Conservation (phyloP, 2,329 filamentous ascomycete species). For the Didymosphaeria variabile region DNA sequence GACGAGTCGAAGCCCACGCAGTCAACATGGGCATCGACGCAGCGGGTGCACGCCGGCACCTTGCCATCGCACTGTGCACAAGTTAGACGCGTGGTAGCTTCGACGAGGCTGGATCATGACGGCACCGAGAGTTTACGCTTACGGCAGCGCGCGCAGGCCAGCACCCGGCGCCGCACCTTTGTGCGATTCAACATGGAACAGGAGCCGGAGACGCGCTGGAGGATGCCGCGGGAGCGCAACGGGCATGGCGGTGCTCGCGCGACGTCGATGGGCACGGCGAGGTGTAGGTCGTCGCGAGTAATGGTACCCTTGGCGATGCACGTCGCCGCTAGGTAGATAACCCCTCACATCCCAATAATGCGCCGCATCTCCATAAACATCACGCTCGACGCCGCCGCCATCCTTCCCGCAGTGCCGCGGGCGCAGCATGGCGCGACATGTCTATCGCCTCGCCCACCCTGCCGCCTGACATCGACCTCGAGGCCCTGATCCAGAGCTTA, state of each 20-base stretch:
- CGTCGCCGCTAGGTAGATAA: conserved; percentile 21
- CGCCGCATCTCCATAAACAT: neutral
- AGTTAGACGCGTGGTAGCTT: conserved; percentile 25
- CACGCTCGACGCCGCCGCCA: neutral
- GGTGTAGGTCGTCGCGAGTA: conserved; percentile 16
- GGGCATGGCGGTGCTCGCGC: conserved; percentile 33
- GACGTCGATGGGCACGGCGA: neutral
- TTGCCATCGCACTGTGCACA: conserved; percentile 45
- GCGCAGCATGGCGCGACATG: conserved; percentile 28
- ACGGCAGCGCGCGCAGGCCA: conserved; percentile 48
- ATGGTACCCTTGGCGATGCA: conserved; percentile 14
- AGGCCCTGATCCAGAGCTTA: conserved; percentile 35
- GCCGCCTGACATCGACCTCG: conserved; percentile 27
- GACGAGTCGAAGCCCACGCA: conserved; percentile 49
- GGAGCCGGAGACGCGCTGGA: conserved; percentile 18
- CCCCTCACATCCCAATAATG: conserved; percentile 4
- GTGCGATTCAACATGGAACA: conserved; percentile 42
- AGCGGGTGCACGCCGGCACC: conserved; percentile 45
- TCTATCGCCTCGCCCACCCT: conserved; percentile 23
- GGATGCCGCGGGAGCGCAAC: conserved; percentile 19
- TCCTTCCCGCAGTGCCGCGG: conserved; percentile 8
- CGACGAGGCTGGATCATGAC: conserved; percentile 20
- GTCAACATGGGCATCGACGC: conserved; percentile 40
- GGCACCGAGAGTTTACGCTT: conserved; percentile 47
- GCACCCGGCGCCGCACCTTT: conserved; percentile 46